Evolutionary conservation across 495 filamentous ascomycete species (phyloP).

Genomic region (Podospora tetraspora): DNA sequence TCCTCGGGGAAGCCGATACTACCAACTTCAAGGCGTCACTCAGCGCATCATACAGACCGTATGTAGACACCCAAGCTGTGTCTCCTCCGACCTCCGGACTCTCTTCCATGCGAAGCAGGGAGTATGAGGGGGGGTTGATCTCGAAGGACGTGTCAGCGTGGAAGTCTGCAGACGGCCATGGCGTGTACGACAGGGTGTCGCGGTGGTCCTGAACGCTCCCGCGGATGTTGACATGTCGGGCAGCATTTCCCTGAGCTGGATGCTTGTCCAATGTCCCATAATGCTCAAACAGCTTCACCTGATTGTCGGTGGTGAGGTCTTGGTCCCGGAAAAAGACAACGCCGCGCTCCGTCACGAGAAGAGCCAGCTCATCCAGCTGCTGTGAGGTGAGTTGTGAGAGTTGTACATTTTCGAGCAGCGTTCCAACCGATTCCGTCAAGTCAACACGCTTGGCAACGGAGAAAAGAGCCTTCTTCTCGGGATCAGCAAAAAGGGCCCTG

Average conservation of each 20-base stretch:
- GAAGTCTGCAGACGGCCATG: constrained; percentile 40
- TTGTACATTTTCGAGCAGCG: constrained; percentile 44
- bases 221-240: constrained; percentile 28
- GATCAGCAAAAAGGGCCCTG: constrained; percentile 47
- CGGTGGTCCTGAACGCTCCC: constrained; percentile 38
- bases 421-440: constrained; percentile 51
- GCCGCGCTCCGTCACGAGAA: constrained; percentile 42
- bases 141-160: constrained; percentile 51
- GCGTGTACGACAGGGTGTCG: constrained; percentile 35
- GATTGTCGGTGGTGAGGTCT: constrained; percentile 46
- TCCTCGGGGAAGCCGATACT: not conserved
- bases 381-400: constrained; percentile 38
- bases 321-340: constrained; percentile 49
- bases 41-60: constrained; percentile 49
- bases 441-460: constrained; percentile 40
- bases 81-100: constrained; percentile 51
- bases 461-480: constrained; percentile 46
- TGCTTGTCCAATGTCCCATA: constrained; percentile 47
- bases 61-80: constrained; percentile 49
- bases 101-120: constrained; percentile 51
- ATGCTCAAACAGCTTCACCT: constrained; percentile 49
- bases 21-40: constrained; percentile 31
- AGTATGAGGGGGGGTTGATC: constrained; percentile 49
- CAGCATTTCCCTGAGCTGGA: constrained; percentile 44
- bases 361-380: constrained; percentile 43